Conservation (phyloP, 768 basidiomycete species). For the Tylopilus intermedius region DNA sequence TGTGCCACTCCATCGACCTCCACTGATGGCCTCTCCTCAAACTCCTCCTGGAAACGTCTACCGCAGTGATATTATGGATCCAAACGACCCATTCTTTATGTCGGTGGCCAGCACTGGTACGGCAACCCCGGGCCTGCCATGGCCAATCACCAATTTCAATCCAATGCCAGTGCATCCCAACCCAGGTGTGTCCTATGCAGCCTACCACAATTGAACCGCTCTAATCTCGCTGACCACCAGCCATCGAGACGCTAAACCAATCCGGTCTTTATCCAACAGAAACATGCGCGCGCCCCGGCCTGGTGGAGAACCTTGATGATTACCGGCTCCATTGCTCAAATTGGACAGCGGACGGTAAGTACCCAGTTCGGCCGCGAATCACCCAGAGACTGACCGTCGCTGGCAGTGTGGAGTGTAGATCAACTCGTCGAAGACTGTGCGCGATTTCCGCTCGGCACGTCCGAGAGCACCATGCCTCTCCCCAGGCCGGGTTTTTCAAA, state of each 20-base stretch:
- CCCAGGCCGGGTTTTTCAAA: neutral
- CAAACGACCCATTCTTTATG: neutral
- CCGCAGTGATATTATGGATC: neutral
- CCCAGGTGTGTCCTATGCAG: neutral
- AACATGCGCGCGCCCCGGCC: neutral
- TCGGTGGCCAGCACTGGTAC: neutral
- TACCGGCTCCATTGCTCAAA: neutral
- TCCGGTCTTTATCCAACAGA: neutral
- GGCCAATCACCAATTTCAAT: neutral
- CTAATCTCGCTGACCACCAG: neutral
- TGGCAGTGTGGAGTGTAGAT: neutral
- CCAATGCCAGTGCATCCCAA: neutral
- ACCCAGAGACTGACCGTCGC: neutral
- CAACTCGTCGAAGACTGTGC: neutral
- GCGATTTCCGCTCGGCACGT: too few species aligned
- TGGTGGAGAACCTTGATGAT: neutral
- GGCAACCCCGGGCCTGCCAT: neutral
- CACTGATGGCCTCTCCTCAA: neutral
- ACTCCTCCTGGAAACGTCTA: neutral
- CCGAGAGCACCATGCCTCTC: neutral
- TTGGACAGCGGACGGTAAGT: slow-evolving; percentile 3
- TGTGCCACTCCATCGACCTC: neutral
- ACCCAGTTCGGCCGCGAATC: neutral
- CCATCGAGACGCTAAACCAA: neutral
- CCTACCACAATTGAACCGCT: neutral